Percentiles rank a stretch among this genome's conserved stretches.
Evolutionary conservation across 345 rosid species (phyloP).

Genomic region (Capsella bursapastoris): DNA sequence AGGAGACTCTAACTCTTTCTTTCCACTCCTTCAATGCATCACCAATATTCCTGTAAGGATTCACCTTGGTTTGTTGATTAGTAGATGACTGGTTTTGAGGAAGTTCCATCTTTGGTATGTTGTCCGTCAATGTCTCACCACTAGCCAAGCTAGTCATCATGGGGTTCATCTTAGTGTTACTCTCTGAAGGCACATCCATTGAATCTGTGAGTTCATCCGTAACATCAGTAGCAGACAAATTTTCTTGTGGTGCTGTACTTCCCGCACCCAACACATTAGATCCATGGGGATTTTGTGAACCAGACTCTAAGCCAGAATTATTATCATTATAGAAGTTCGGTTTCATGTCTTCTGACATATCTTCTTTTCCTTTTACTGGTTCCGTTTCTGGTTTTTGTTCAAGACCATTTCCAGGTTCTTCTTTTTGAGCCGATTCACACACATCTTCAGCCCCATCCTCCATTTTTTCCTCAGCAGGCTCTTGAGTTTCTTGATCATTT

Average conservation of each 20-base stretch:
- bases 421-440: slow-evolving; percentile 50
- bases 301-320: slow-evolving; percentile 57
- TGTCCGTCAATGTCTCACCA: slow-evolving; percentile 59
- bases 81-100: slow-evolving; percentile 55
- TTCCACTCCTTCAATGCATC: slow-evolving; percentile 95
- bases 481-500: slow-evolving; percentile 47
- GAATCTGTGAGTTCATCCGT: slow-evolving; percentile 54
- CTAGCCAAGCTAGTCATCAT: slow-evolving; percentile 54
- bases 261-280: slow-evolving; percentile 51
- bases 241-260: slow-evolving; percentile 57
- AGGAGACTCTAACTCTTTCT: slow-evolving; percentile 75
- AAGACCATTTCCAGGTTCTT: slow-evolving; percentile 48
- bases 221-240: slow-evolving; percentile 49
- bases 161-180: slow-evolving; percentile 56
- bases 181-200: slow-evolving; percentile 56
- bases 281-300: slow-evolving; percentile 56
- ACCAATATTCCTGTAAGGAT: slow-evolving; percentile 82
- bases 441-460: slow-evolving; percentile 49
- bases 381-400: slow-evolving; percentile 52
- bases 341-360: slow-evolving; percentile 47
- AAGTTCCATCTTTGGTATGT: slow-evolving; percentile 48
- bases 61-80: slow-evolving; percentile 58
- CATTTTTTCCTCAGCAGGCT: slow-evolving; percentile 54
- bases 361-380: slow-evolving; percentile 48
- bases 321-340: slow-evolving; percentile 47